Evolutionary conservation across 768 basidiomycete species (phyloP).

Genomic region (Phlebiopsis flavidoalba): DNA sequence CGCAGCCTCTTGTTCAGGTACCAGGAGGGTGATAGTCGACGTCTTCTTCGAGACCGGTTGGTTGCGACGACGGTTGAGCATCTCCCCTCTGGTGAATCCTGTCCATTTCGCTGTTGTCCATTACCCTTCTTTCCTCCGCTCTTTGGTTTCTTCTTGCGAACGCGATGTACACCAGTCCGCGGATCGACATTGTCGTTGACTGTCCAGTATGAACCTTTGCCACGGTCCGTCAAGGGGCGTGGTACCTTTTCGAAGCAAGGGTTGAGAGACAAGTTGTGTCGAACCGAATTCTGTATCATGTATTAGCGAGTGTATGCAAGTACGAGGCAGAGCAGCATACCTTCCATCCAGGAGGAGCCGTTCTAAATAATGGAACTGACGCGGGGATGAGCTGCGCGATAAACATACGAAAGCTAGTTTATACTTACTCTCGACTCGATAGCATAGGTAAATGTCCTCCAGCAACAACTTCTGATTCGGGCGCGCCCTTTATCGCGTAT

Average conservation of each 20-base stretch:
- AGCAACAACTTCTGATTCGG: constrained; percentile 79
- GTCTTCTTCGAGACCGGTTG: constrained; percentile 31
- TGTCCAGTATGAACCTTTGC: constrained; percentile 90
- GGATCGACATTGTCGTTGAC: constrained; percentile 89
- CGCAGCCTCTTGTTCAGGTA: constrained; percentile 33
- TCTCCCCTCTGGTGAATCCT: constrained; percentile 44
- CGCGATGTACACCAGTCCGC: constrained; percentile 82
- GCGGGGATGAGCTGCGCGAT: constrained; percentile 9
- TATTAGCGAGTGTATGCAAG: constrained; percentile 20
- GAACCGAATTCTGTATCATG: constrained; percentile 73
- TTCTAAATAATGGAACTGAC: constrained; percentile 86
- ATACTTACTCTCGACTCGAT: constrained; percentile 80
- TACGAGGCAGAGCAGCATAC: constrained; percentile 40
- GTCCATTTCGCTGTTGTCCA: constrained; percentile 19
- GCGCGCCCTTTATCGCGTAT: constrained; percentile 89
- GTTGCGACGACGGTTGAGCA: constrained; percentile 13
- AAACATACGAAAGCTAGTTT: background rate
- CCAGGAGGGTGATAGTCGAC: constrained; percentile 60
- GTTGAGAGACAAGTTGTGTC: constrained; percentile 86
- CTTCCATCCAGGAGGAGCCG: constrained; percentile 89
- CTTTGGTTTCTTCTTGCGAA: constrained; percentile 83
- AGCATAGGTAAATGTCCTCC: constrained; percentile 89
- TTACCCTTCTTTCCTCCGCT: constrained; percentile 33
- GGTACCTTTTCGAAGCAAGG: constrained; percentile 91
- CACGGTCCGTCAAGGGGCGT: constrained; percentile 85